Evolutionary conservation across 495 filamentous ascomycete genomes (phyloP).

Genomic region (Elasticomyces elasticus): DNA sequence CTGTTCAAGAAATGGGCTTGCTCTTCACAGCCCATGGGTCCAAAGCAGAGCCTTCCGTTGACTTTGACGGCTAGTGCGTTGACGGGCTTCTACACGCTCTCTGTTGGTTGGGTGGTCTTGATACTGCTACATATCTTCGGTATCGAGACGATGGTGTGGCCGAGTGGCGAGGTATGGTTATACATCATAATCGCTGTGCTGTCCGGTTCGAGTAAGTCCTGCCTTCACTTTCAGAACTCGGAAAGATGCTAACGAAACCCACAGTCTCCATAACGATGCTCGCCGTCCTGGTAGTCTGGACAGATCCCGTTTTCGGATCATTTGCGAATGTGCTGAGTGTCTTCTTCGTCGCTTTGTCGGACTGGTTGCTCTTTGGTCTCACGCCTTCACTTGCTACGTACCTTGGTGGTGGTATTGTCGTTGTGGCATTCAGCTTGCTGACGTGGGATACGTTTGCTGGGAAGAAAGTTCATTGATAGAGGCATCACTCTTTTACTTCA

Average conservation of each 20-base stretch:
- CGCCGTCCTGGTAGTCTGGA: constrained; percentile 19
- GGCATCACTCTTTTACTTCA: neutral
- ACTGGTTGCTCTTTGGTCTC: constrained; percentile 18
- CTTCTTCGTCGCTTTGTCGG: constrained; percentile 20
- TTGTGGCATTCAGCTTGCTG: constrained; percentile 18
- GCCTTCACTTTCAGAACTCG: neutral
- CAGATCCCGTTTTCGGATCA: constrained; percentile 19
- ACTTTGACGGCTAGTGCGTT: constrained; percentile 17
- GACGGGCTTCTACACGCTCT: constrained; percentile 21
- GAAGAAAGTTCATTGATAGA: constrained; percentile 5
- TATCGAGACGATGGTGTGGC: constrained; percentile 16
- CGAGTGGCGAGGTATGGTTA: constrained; percentile 6
- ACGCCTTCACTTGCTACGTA: constrained; percentile 18
- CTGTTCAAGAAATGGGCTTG: constrained; percentile 25
- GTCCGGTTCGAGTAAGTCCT: constrained; percentile 10
- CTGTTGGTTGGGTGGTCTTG: constrained; percentile 10
- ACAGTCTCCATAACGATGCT: constrained; percentile 20
- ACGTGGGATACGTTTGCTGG: constrained; percentile 17
- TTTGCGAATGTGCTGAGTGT: constrained; percentile 19
- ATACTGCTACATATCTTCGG: constrained; percentile 15
- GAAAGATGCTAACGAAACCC: neutral
- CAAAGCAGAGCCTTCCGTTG: constrained; percentile 9
- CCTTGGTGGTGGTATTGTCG: constrained; percentile 15
- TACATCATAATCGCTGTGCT: constrained; percentile 16
- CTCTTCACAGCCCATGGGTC: constrained; percentile 12